A percentile compares a stretch with the other conserved stretches of the same genome.
phyloP scores from a whole-genome alignment of 2,329 filamentous ascomycete species.

The Talaromyces pinophilus region DNA sequence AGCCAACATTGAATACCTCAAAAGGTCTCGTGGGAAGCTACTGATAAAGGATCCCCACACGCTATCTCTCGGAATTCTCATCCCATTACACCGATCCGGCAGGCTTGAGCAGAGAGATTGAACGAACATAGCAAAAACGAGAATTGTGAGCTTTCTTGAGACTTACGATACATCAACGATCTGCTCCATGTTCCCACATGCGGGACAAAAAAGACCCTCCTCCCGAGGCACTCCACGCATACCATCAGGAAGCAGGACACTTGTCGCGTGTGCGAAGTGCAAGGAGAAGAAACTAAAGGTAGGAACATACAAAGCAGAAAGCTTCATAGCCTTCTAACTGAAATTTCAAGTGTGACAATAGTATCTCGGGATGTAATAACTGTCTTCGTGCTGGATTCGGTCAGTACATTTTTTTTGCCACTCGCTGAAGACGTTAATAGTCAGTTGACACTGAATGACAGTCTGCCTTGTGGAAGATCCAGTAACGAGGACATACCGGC shows the following conservation, averaged over 20 bases:
- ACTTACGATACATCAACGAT: not conserved
- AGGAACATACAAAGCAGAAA: not conserved
- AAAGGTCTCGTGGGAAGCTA: not conserved
- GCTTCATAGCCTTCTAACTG: not conserved
- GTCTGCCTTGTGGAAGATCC: slow-evolving; percentile 30
- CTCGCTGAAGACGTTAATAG: not conserved
- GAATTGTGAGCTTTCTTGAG: not conserved
- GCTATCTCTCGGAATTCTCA: not conserved
- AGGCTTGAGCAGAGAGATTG: not conserved
- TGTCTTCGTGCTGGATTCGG: slow-evolving; percentile 11
- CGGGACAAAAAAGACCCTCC: slow-evolving; percentile 4
- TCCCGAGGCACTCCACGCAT: slow-evolving; percentile 3
- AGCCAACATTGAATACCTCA: not conserved
- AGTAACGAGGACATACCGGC: slow-evolving; percentile 29
- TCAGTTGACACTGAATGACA: not conserved
- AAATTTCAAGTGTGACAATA: slow-evolving; percentile 12
- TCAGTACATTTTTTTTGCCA: not conserved
- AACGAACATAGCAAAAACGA: not conserved
- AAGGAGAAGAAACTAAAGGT: slow-evolving; percentile 20
- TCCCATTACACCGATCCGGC: not conserved
- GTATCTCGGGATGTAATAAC: not conserved
- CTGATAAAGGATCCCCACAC: not conserved
- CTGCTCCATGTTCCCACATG: slow-evolving; percentile 5
- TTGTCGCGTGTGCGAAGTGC: slow-evolving; percentile 11
- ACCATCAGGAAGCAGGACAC: slow-evolving; percentile 3